These are phyloP conservation scores for Actinomucor elegans DNA, from an alignment of 371 early-diverging fungal genomes.

Conservation along the genomic window DNA sequence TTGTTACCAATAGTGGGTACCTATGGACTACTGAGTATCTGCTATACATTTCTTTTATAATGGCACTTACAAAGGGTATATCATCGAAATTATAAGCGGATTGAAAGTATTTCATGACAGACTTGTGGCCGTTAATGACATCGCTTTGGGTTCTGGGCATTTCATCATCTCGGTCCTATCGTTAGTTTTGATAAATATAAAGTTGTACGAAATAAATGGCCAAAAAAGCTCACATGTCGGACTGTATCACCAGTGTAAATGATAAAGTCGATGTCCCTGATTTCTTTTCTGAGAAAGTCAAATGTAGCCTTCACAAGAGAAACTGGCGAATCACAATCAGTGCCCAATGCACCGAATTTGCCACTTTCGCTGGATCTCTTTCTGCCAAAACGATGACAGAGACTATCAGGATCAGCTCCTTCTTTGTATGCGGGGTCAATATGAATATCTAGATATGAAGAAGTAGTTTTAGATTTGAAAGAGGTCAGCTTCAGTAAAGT, in stretches of 20 bases:
- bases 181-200: neutral
- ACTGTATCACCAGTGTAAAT: constrained; percentile 53
- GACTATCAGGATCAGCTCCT: constrained; percentile 22
- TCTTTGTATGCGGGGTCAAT: constrained; percentile 33
- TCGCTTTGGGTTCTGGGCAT: constrained; percentile 23
- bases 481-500: neutral
- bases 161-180: constrained; percentile 39
- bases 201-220: constrained; percentile 5
- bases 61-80: constrained; percentile 26
- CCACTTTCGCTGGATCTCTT: constrained; percentile 20
- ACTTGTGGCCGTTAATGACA: constrained; percentile 29
- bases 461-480: neutral
- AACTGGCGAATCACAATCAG: constrained; percentile 41
- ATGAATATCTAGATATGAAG: constrained; percentile 49
- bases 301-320: constrained; percentile 36
- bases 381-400: constrained; percentile 27
- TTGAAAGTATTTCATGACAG: constrained; percentile 27
- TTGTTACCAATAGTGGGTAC: constrained; percentile 53
- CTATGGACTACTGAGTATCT: constrained; percentile 6
- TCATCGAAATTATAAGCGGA: constrained; percentile 26
- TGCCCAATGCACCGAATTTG: constrained; percentile 37
- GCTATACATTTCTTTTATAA: neutral
- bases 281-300: constrained; percentile 30
- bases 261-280: constrained; percentile 44
- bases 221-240: constrained; percentile 45